Evolutionary conservation across 495 filamentous ascomycete genomes (phyloP).

Genomic region (Penicillium turbatum): DNA sequence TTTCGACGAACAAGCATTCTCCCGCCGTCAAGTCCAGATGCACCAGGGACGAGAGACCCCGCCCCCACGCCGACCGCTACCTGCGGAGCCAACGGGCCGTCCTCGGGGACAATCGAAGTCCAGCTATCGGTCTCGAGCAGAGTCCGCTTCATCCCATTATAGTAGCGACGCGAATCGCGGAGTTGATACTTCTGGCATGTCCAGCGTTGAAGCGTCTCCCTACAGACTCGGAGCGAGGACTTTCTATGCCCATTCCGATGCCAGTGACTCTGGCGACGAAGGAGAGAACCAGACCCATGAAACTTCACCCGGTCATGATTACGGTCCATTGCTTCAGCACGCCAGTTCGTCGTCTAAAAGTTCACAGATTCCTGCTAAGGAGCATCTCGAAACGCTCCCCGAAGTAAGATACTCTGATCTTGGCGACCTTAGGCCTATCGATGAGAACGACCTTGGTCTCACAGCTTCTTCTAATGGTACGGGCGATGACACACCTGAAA

Average conservation of each 20-base stretch:
- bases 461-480: neutral
- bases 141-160: constrained; percentile 44
- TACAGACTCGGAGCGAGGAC: constrained; percentile 24
- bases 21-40: constrained; percentile 73
- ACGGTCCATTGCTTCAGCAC: constrained; percentile 30
- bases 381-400: constrained; percentile 33
- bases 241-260: constrained; percentile 43
- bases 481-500: constrained; percentile 29
- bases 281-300: constrained; percentile 25
- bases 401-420: constrained; percentile 43
- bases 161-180: constrained; percentile 34
- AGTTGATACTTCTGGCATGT: constrained; percentile 23
- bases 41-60: constrained; percentile 59
- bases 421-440: constrained; percentile 42
- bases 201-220: constrained; percentile 34
- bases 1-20: constrained; percentile 82
- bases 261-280: constrained; percentile 44
- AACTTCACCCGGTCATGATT: constrained; percentile 25
- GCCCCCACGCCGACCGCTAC: constrained; percentile 28
- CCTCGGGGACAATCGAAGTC: constrained; percentile 39
- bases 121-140: constrained; percentile 43
- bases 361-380: constrained; percentile 26
- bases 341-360: constrained; percentile 22
- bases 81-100: constrained; percentile 32
- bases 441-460: constrained; percentile 29